Percentiles rank a stretch among this genome's conserved stretches.
Conservation (phyloP, 441 rosid genomes). For the Theobroma grandiflorum region DNA sequence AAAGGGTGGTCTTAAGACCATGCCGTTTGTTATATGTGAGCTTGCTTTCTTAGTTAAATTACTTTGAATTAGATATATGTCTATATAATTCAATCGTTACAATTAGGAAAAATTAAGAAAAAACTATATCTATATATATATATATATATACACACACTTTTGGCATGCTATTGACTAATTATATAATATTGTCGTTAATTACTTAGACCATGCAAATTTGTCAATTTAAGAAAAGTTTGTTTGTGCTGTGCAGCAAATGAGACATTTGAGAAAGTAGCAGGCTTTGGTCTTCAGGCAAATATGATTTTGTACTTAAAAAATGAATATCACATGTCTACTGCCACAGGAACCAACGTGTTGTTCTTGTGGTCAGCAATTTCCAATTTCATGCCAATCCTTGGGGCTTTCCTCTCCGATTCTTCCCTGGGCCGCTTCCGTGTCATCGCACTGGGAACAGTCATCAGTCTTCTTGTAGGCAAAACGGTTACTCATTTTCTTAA, state of each 20-base stretch:
- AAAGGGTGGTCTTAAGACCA: conserved; percentile 58
- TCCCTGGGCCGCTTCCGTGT: conserved; percentile 52
- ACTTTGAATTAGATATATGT: neutral
- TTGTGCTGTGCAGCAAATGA: conserved; percentile 55
- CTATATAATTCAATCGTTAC: neutral
- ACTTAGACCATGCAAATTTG: too few relatives aligned
- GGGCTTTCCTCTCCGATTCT: conserved; percentile 62
- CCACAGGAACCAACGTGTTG: conserved; percentile 41
- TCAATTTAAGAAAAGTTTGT: neutral
- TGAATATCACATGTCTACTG: conserved; percentile 42
- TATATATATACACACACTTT: neutral
- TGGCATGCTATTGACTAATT: neutral
- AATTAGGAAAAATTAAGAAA: too few relatives aligned
- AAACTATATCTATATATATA: neutral
- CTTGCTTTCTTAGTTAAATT: neutral
- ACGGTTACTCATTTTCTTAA: neutral
- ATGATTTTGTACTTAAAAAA: conserved; percentile 48
- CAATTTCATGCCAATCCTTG: conserved; percentile 44
- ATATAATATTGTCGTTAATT: neutral
- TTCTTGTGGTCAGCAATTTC: conserved; percentile 55
- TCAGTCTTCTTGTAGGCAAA: conserved; percentile 44
- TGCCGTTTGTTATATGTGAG: conserved; percentile 63
- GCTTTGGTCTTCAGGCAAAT: conserved; percentile 49
- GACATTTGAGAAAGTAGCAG: conserved; percentile 55
- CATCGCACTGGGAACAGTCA: conserved; percentile 42